These are phyloP conservation scores for Pyrenophora seminiperda DNA, from an alignment of 2,329 filamentous ascomycete genomes.

Conservation along the genomic window DNA sequence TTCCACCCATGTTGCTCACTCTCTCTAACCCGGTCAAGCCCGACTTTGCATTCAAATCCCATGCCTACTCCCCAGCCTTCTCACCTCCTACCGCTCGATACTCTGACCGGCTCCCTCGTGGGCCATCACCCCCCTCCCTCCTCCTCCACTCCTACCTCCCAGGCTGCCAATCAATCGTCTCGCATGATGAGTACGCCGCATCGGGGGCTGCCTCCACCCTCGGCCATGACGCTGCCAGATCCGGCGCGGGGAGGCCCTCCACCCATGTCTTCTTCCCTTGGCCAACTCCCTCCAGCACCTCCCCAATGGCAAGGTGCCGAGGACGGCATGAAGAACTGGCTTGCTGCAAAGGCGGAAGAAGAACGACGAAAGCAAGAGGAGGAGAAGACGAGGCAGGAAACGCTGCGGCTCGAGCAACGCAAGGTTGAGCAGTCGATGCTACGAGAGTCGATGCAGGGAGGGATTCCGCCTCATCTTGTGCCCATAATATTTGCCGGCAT, in stretches of 20 bases:
- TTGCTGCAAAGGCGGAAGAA: conserved; percentile 58
- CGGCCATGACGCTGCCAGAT: conserved; percentile 59
- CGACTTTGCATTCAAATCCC: conserved; percentile 55
- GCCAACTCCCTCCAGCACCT: conserved; percentile 53
- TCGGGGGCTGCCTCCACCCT: conserved; percentile 59
- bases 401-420: conserved; percentile 56
- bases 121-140: conserved; percentile 45
- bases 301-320: conserved; percentile 58
- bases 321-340: conserved; percentile 59
- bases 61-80: conserved; percentile 56
- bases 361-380: conserved; percentile 60
- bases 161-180: conserved; percentile 48
- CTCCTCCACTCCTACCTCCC: conserved; percentile 13
- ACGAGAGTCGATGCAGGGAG: conserved; percentile 57
- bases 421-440: conserved; percentile 60
- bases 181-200: conserved; percentile 58
- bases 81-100: conserved; percentile 47
- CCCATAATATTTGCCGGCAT: conserved; percentile 61
- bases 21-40: conserved; percentile 55
- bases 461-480: conserved; percentile 58
- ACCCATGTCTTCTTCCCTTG: conserved; percentile 44
- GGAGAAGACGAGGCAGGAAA: conserved; percentile 59
- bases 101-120: conserved; percentile 50
- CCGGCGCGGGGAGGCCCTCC: conserved; percentile 47
- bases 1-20: conserved; percentile 56